These are phyloP conservation scores for Aspergillus asperescens DNA, from an alignment of 495 filamentous ascomycete genomes.

Conservation along the genomic window DNA sequence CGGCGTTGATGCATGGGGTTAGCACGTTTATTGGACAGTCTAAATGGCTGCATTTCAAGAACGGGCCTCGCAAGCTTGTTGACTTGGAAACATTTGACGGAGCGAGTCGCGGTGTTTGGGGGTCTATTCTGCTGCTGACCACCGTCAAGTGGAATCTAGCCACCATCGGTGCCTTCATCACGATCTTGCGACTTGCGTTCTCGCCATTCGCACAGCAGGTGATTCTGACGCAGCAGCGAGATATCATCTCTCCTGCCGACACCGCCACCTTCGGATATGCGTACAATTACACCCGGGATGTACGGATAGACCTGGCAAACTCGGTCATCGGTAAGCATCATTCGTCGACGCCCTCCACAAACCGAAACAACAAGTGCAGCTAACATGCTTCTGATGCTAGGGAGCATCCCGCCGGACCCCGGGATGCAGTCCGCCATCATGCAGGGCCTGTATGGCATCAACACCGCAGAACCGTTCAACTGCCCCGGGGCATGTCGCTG, in stretches of 20 bases:
- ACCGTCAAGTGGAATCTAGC: constrained; percentile 19
- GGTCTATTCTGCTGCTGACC: constrained; percentile 25
- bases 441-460: background rate
- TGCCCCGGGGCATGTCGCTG: background rate
- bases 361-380: background rate
- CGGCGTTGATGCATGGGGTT: constrained; percentile 19
- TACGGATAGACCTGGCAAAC: background rate
- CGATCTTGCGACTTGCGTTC: constrained; percentile 26
- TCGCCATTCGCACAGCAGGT: constrained; percentile 31
- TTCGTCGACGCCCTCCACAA: background rate
- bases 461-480: background rate
- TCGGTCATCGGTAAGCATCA: constrained; percentile 11
- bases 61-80: constrained; percentile 23
- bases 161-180: constrained; percentile 28
- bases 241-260: constrained; percentile 2
- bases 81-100: constrained; percentile 36
- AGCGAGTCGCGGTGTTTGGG: constrained; percentile 40
- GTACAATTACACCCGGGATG: constrained; percentile 14
- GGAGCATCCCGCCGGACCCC: constrained; percentile 13
- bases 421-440: background rate
- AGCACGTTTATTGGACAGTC: constrained; percentile 25
- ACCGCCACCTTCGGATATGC: constrained; percentile 16
- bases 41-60: constrained; percentile 36
- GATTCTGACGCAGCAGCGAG: constrained; percentile 16
- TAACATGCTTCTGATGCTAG: background rate